Evolutionary conservation across 2,329 filamentous ascomycete species (phyloP), one percentile per base, ranked within the genome.

Genomic region (Diaporthe sp.): DNA sequence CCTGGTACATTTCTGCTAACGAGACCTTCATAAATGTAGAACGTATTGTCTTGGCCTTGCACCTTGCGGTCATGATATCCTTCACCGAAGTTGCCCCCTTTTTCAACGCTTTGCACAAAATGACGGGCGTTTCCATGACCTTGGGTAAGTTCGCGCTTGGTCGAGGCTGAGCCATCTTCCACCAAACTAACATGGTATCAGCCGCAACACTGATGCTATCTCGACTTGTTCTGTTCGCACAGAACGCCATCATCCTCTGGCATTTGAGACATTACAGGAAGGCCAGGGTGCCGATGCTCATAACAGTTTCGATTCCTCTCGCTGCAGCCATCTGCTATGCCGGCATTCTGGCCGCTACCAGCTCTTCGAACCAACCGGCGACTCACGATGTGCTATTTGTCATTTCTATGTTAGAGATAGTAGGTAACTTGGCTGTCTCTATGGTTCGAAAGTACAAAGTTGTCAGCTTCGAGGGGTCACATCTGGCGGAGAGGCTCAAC

Each of bases 401-500:
- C 92, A 92, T 78, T 79, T 89, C 42, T 81, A 92, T 19, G 88
- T 89, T 76, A 82, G 92, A 94, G 82, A 87, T 88, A 25, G 78
- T 88, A 25, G 79, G 86, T 7, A 87, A 89, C 5, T 86, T 93
- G 46, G 82, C 82, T 6, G 83, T 92, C 6, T 92, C 91, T 13
- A 88, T 87, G 67, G 82, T 85, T 34, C 42, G 44, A 15, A 31
- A 73, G 1, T 92, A 87, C 81, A 85, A 88, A 4, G 87, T 90
- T 68, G 85, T 93, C 58, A 90, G 89, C 72, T 92, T 93, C 79
- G 88, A 90, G 76, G 86, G 89, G 74, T 93, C 90, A 0, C 90
- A 93, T 80, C 81, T 93, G 73, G 91, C 91, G 79, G 90, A 92
- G 79, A 87, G 92, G 13, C 89, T 93, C 87, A 89, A 88, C 17